A percentile compares a stretch with the other conserved stretches of the same genome.
These are phyloP conservation scores for Alternaria arbusti DNA, from an alignment of 2,329 filamentous ascomycete species.

Conservation along the genomic window DNA sequence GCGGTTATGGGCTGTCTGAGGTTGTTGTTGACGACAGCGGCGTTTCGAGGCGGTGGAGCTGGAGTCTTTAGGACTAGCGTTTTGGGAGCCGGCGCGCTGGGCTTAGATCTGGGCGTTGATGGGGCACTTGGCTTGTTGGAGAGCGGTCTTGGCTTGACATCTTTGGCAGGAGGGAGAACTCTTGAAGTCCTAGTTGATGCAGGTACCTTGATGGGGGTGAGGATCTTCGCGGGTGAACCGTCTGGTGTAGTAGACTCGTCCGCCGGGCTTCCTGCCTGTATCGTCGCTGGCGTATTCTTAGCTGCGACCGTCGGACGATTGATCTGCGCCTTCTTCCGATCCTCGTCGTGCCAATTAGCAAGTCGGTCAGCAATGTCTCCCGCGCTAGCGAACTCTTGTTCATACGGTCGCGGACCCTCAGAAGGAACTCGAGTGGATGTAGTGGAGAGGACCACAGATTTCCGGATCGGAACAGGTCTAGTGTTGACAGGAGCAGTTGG, in stretches of 20 bases:
- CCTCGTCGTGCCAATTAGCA: slow-evolving; percentile 20
- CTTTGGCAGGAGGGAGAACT: slow-evolving; percentile 15
- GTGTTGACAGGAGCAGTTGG: not conserved
- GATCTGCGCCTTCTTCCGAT: not conserved
- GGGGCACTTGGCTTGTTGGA: not conserved
- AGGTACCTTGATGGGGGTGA: not conserved
- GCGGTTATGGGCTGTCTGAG: not conserved
- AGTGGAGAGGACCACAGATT: not conserved
- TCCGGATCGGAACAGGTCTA: not conserved
- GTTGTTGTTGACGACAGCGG: not conserved
- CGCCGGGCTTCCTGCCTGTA: not conserved
- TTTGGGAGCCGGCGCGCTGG: not conserved
- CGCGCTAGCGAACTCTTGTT: slow-evolving; percentile 17
- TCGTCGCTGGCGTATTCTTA: not conserved
- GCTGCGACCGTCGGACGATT: not conserved
- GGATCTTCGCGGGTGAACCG: not conserved
- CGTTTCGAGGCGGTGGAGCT: not conserved
- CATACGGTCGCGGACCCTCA: not conserved
- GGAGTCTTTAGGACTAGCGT: not conserved
- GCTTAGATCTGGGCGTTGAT: not conserved
- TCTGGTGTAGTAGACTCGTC: not conserved
- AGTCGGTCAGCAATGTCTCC: slow-evolving; percentile 21
- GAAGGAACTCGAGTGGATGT: not conserved
- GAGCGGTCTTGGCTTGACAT: not conserved
- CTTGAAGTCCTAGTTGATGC: slow-evolving; percentile 12